Evolutionary conservation across 78 protist genomes (phyloP), one percentile per base, ranked within the genome.

Genomic region (Corallochytrium limacisporum): DNA sequence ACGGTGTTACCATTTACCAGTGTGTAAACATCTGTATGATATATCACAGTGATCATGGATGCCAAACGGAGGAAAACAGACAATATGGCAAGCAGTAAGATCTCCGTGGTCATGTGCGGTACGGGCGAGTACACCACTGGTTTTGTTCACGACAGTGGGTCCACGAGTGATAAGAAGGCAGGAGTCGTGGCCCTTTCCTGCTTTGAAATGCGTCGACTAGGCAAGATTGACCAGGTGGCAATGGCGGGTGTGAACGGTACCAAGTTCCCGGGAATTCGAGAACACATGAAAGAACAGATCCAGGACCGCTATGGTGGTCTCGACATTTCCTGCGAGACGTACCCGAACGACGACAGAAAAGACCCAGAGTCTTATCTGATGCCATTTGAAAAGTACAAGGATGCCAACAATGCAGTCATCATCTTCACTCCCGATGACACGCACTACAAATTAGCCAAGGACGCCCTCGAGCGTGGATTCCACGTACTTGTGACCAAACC

Each of bases 361-460:
- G 33, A 22, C 28, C 2, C 7, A 4, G 22, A 53, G 42, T 26
- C 35, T 26, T 24, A 61, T 2, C 50, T 32, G 31, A 13, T 7
- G 32, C 53, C 78, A 33, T n/a, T 60, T 7, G 35, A 62, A 16
- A 32, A 1, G 28, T 35, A n/a, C n/a, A n/a, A 59, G 20, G 2
- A 54, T 12, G 62, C 72, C 2, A 72, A 72, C 42, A 72, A 74
- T 43, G 31, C 43, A 2, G 44, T 28, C 53, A 44, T 70, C 49
- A 44, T 78, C 63, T 78, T 78, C 70, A 78, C 84, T 4, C 84
- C 84, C 10, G 84, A 78, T 57, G 69, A 71, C 78, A 78, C 84
- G 15, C 84, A 78, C 47, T 65, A 3, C 15, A 62, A 50, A 37
- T 71, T 78, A 29, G 69, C 74, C 7, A 0, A 0, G 50, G 50